A percentile compares a stretch with the other conserved stretches of the same genome.
Conservation (phyloP, 441 rosid species). For the Kokia cookei region DNA sequence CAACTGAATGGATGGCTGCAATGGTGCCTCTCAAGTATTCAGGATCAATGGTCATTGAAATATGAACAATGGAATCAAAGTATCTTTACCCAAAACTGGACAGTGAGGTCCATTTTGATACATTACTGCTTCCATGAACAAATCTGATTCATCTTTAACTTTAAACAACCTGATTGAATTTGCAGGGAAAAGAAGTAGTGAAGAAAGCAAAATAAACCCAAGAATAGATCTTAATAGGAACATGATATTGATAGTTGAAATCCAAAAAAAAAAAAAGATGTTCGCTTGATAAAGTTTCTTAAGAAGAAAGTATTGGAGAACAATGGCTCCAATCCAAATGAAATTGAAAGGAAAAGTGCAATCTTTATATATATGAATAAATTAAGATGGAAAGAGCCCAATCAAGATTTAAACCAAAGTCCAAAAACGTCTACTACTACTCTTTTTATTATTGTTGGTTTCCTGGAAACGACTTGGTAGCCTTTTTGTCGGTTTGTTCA, state of each 20-base stretch:
- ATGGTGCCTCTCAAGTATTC: conserved; percentile 63
- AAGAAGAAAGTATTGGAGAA: background rate
- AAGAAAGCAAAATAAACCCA: conserved; percentile 1
- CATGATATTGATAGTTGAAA: conserved; percentile 9
- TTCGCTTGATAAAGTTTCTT: background rate
- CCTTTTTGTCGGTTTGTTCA: background rate
- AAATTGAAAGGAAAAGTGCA: background rate
- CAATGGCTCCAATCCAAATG: background rate
- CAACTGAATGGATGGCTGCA: conserved; percentile 67
- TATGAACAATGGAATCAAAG: conserved; percentile 30
- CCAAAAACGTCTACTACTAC: background rate
- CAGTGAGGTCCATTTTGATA: conserved; percentile 49
- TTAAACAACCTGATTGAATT: conserved; percentile 26
- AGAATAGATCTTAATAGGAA: conserved; percentile 7
- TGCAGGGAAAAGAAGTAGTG: conserved; percentile 19
- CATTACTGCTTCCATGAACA: conserved; percentile 38
- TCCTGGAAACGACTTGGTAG: conserved; percentile 20
- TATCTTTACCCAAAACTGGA: conserved; percentile 15
- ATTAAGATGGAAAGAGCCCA: conserved; percentile 9
- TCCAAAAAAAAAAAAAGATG: background rate
- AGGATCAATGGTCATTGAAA: conserved; percentile 72
- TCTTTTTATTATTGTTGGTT: background rate
- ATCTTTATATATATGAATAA: background rate
- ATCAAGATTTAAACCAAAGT: background rate
- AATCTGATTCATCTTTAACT: background rate